Conservation (phyloP, 768 basidiomycete genomes). For the Boletus insuetus region DNA sequence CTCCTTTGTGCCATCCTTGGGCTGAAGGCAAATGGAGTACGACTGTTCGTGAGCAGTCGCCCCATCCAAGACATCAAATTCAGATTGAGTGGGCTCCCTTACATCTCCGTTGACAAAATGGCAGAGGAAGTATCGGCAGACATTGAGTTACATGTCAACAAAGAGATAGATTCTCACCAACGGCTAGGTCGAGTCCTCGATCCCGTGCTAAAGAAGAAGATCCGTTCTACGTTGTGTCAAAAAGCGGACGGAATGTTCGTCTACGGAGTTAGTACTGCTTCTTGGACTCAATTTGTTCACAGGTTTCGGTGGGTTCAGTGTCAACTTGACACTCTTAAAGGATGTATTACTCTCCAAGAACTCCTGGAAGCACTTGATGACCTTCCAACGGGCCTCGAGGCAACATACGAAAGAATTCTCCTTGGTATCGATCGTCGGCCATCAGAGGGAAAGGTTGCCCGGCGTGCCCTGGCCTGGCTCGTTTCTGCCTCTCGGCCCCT, state of each 20-base stretch:
- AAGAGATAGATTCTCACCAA: slow-evolving; percentile 8
- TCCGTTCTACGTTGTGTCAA: slow-evolving; percentile 1
- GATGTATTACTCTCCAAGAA: not conserved
- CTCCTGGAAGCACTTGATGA: slow-evolving; percentile 1
- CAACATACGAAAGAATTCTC: slow-evolving; percentile 9
- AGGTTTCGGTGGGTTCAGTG: slow-evolving; percentile 22
- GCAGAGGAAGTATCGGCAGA: not conserved
- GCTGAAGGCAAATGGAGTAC: slow-evolving; percentile 1
- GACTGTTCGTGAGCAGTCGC: slow-evolving; percentile 18
- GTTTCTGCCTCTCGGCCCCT: slow-evolving; percentile 16
- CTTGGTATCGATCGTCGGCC: not conserved
- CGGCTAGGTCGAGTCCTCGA: slow-evolving; percentile 9
- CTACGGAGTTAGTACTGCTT: not conserved
- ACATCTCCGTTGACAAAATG: slow-evolving; percentile 12
- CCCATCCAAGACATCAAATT: slow-evolving; percentile 9
- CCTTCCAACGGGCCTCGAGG: slow-evolving; percentile 8
- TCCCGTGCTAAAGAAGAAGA: slow-evolving; percentile 4
- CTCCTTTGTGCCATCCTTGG: slow-evolving; percentile 10
- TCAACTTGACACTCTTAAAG: slow-evolving; percentile 8
- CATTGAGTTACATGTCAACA: slow-evolving; percentile 13
- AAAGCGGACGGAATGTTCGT: slow-evolving; percentile 21
- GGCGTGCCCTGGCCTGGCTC: slow-evolving; percentile 16
- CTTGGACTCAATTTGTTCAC: not conserved
- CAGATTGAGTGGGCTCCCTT: not conserved
- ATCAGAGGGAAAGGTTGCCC: not conserved